Base-by-base conservation (phyloP, 192 early-diverging fungal species). In the Umbelopsis sp. region DNA sequence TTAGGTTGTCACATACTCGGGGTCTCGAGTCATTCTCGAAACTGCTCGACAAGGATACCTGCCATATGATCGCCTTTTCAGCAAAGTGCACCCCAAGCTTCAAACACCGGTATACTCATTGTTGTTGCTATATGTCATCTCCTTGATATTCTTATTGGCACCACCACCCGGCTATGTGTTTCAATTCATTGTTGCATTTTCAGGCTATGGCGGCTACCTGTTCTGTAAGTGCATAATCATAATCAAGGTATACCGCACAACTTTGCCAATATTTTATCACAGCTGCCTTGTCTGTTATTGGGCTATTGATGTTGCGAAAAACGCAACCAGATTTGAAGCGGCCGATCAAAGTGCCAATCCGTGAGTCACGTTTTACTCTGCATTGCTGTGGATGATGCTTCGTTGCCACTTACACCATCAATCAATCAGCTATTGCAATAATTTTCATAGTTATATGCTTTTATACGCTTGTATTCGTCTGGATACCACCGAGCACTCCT, bases 31-130 rank as follows among this genome's bases (percentile, higher is more conserved):
- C 10, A 61, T 87, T 27, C 73, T 87, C 53, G 86, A 82, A 49
- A 79, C 86, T 4, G 80, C 86, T 1, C 74, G 82, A 12, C 78
- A 86, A 47, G 86, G 86, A 11, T 86, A 81, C 53, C 20, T 87
- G 46, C 86, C 86, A 1, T 67, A 68, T 45, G 82, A 74, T 18
- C 67, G 53, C 25, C 46, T 68, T 0, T 71, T 85, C 68, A 79
- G 81, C 64, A 41, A 75, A 16, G 71, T 87, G 22, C 78, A 77
- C 49, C 72, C 55, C 9, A 66, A 61, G 25, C 68, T 69, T 22
- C 50, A 69, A 25, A 69, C 68, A 21, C 75, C 75, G n/a, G 61
- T 77, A 15, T 61, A 64, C 30, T 66, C 75, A 22, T 61, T 68
- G 41, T 30, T 77, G n/a, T 48, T 77, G 25, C 55, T 68, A 10